phyloP scores from a whole-genome alignment of 2,329 filamentous ascomycete species.

The Apiospora sp. region DNA sequence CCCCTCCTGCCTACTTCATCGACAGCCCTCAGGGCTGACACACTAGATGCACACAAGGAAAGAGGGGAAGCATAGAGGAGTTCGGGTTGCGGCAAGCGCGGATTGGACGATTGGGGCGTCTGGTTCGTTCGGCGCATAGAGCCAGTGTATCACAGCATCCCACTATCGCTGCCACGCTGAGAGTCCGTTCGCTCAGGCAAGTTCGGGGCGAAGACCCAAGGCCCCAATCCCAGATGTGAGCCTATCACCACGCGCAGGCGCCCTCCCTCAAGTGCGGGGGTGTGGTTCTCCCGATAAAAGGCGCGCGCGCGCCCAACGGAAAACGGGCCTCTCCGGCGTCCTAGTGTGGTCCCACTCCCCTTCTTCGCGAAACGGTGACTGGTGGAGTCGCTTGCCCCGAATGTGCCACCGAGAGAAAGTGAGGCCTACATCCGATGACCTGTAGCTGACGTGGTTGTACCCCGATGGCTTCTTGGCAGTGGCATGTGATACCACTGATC shows the following conservation, averaged over 20 bases:
- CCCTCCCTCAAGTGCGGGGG: conserved; percentile 24
- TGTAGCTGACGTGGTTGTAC: too few species aligned
- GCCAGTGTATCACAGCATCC: conserved; percentile 4
- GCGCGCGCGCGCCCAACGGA: background rate
- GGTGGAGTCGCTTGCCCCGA: background rate
- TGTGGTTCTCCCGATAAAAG: background rate
- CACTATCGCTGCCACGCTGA: conserved; percentile 12
- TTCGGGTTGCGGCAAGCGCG: background rate
- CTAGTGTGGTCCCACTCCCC: conserved; percentile 1
- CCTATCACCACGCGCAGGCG: background rate
- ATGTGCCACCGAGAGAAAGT: background rate
- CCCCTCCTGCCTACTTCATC: background rate
- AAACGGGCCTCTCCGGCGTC: background rate
- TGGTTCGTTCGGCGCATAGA: background rate
- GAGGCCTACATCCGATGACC: background rate
- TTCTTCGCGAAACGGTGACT: background rate
- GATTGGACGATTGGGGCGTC: background rate
- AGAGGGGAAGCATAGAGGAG: background rate
- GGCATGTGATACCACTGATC: background rate
- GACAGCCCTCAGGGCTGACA: background rate
- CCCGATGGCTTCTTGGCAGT: background rate
- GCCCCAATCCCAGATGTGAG: background rate
- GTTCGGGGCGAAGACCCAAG: background rate
- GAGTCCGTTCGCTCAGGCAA: background rate
- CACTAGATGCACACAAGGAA: background rate